A percentile compares a stretch with the other conserved stretches of the same genome.
These are phyloP conservation scores for Pelargonium citronellum DNA, from an alignment of 441 rosid genomes.

Conservation along the genomic window DNA sequence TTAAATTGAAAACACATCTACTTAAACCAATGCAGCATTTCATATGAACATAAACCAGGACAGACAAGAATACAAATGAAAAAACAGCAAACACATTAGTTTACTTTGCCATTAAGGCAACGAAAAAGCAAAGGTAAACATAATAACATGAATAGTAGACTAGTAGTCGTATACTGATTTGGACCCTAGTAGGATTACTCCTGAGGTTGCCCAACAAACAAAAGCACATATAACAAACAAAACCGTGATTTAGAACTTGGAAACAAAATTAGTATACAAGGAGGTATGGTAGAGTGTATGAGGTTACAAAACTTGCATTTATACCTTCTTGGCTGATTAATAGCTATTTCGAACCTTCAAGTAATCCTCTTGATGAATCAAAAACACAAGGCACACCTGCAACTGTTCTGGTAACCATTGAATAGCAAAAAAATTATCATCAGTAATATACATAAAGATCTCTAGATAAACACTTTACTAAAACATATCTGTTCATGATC, in stretches of 20 bases:
- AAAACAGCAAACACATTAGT: too few relatives aligned
- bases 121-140: too few relatives aligned
- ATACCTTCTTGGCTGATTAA: neutral
- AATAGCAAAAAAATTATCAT: neutral
- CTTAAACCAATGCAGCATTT: too few relatives aligned
- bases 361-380: neutral
- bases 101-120: too few relatives aligned
- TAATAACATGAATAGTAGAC: too few relatives aligned
- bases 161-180: too few relatives aligned
- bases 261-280: slow-evolving; percentile 8
- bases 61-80: too few relatives aligned
- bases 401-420: slow-evolving; percentile 1
- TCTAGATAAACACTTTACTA: neutral
- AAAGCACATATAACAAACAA: neutral
- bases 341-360: slow-evolving; percentile 15
- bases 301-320: slow-evolving; percentile 13
- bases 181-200: neutral
- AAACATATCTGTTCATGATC: slow-evolving; percentile 8
- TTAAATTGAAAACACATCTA: too few relatives aligned
- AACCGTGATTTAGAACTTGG: neutral
- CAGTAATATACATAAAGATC: neutral
- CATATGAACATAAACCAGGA: too few relatives aligned
- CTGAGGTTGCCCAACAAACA: neutral
- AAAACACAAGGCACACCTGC: slow-evolving; percentile 14
- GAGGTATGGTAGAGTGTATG: slow-evolving; percentile 1